Conservation (phyloP, 1,139 yeast species). For the Geotrichum australiense region DNA sequence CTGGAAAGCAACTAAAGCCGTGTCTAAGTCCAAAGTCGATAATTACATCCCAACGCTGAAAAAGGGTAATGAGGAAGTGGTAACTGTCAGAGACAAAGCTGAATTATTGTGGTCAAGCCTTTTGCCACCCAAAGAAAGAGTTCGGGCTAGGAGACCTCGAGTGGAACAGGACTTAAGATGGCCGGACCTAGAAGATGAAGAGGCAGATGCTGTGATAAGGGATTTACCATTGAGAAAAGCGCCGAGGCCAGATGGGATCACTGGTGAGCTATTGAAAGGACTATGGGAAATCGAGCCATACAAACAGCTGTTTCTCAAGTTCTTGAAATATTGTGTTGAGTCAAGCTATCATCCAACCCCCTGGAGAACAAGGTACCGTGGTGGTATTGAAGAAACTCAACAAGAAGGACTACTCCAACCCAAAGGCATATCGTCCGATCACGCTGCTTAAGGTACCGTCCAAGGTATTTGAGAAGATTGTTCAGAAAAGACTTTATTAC, state of each 20-base stretch:
- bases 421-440: constrained; percentile 16
- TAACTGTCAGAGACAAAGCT: not conserved
- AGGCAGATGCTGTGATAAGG: not conserved
- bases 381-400: constrained; percentile 10
- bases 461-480: constrained; percentile 16
- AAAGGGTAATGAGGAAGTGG: not conserved
- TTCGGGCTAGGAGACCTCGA: not conserved
- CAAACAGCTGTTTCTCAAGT: constrained; percentile 1
- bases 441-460: constrained; percentile 14
- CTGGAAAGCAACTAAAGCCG: not conserved
- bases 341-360: constrained; percentile 4
- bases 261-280: constrained; percentile 8
- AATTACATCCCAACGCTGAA: not conserved
- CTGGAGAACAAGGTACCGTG: constrained; percentile 4
- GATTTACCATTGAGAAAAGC: constrained; percentile 6
- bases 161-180: not conserved
- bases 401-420: constrained; percentile 7
- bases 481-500: constrained; percentile 9
- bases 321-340: constrained; percentile 5
- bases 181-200: not conserved
- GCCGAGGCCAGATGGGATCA: constrained; percentile 10
- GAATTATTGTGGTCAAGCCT: not conserved
- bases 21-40: not conserved
- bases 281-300: constrained; percentile 5
- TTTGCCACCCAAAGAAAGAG: not conserved